phyloP scores from a whole-genome alignment of 2,329 filamentous ascomycete genomes.

The Saccharata proteae region DNA sequence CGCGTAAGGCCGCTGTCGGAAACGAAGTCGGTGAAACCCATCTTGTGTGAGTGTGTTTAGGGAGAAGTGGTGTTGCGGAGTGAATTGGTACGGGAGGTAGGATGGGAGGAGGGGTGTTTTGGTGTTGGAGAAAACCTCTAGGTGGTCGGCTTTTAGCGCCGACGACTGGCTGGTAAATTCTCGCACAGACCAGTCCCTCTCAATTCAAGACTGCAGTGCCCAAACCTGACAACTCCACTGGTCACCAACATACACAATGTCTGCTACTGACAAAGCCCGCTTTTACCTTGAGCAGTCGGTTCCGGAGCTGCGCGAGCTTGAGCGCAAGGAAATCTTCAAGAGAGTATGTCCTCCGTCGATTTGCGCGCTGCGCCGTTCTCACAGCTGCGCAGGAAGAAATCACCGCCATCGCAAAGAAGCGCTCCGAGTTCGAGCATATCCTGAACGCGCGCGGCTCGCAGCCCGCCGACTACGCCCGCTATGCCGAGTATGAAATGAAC shows the following conservation, averaged over 20 bases:
- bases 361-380: neutral
- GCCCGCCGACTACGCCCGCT: constrained; percentile 69
- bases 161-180: neutral
- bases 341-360: constrained; percentile 39
- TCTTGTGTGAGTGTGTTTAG: constrained; percentile 26
- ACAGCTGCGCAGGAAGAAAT: constrained; percentile 61
- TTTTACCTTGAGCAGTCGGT: constrained; percentile 90
- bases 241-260: constrained; percentile 46
- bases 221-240: too few relatives aligned
- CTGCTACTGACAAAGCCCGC: constrained; percentile 88
- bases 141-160: neutral
- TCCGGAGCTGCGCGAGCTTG: constrained; percentile 82
- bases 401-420: constrained; percentile 72
- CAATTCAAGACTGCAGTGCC: too few relatives aligned
- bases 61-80: constrained; percentile 2
- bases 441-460: constrained; percentile 65
- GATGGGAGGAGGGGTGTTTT: too few relatives aligned
- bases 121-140: too few relatives aligned
- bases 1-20: constrained; percentile 52
- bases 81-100: too few relatives aligned
- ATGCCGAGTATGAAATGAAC: constrained; percentile 61
- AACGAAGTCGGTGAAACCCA: constrained; percentile 60
- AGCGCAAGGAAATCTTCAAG: constrained; percentile 82
- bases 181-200: neutral
- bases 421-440: constrained; percentile 86